A percentile compares a stretch with the other conserved stretches of the same genome.
Evolutionary conservation across 495 filamentous ascomycete genomes (phyloP).

Genomic region (Astrocystis sublimbata): DNA sequence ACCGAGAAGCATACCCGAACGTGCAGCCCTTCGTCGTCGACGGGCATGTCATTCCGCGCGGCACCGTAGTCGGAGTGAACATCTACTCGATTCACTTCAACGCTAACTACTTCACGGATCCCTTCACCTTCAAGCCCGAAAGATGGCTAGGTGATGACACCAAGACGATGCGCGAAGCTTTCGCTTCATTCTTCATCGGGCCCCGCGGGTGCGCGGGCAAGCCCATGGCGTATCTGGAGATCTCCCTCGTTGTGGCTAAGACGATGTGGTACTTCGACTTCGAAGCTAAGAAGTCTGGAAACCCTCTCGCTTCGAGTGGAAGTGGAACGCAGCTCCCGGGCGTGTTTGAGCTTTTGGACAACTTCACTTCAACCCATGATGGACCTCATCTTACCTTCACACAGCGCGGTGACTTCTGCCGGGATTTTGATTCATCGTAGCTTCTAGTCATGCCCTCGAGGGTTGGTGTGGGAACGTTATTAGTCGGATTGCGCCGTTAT

Average conservation of each 20-base stretch:
- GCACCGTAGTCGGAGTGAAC: conserved; percentile 53
- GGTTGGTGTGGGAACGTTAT: no score
- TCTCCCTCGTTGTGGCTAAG: background rate
- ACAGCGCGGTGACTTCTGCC: background rate
- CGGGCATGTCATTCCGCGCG: conserved; percentile 49
- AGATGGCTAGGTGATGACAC: background rate
- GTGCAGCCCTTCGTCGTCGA: conserved; percentile 55
- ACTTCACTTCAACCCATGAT: conserved; percentile 6
- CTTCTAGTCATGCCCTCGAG: no score
- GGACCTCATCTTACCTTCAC: conserved; percentile 10
- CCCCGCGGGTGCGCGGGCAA: conserved; percentile 1
- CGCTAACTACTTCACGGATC: conserved; percentile 15
- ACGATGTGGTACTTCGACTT: conserved; percentile 7
- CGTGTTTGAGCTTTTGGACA: background rate
- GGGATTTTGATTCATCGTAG: no score
- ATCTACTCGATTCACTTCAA: conserved; percentile 60
- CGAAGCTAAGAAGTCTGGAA: no score
- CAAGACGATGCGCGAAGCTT: conserved; percentile 4
- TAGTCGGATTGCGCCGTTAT: no score
- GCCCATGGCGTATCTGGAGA: background rate
- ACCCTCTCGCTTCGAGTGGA: background rate
- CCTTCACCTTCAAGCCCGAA: background rate
- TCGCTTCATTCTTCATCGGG: background rate
- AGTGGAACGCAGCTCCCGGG: no score
- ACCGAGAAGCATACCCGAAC: conserved; percentile 32